Base-by-base conservation (phyloP, 2,329 filamentous ascomycete genomes). In the Nannizziopsis arthrosporioides region DNA sequence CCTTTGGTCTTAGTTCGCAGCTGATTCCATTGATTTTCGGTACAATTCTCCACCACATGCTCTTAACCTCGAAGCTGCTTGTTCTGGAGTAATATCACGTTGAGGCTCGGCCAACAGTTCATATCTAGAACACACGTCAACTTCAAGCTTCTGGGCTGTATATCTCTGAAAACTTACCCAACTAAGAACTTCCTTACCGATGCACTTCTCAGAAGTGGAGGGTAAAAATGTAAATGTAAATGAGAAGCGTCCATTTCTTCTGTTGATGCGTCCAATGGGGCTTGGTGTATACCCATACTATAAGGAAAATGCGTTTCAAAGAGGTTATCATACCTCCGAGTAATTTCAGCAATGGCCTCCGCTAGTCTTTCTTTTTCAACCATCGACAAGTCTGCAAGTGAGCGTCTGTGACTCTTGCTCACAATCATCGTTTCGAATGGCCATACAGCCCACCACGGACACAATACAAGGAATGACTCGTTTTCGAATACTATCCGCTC, bases 21-120 rank as follows among this genome's bases (percentile, higher is more conserved):
- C 14, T 12, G 14, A 27, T 7, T 63, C 56, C 42, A 80, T 57
- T 55, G 70, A 75, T 62, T 82, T 87, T 55, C 92, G 78, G 63
- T 98, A 96, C 53, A 98, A 69, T 62, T 86, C 79, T 12, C 88
- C 88, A 2, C 80, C 85, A 54, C 87, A 89, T 50, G 75, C 73
- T 55, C 84, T 78, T 51, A 98, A 70, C 43, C 80, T 80, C 19
- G 79, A 80, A 11, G 92, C 84, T 1, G 92, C 92, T 68, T 96
- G 92, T 68, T 98, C 92, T 0, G 92, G 90, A 0, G 92, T 98
- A 59, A 98, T 96, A 63, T 98, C 92, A 51, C 92, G 78, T 68
- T 98, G 92, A n/a, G 92, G 90, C 69, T 98, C 92, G 1, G 85
- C 92, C 78, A 98, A 80, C 68, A 98, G 76, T 69, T 98, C 92